Percentiles rank a stretch among this genome's conserved stretches.
Conservation (phyloP, 305 asterid species). For the Solanum aculeatissimum region DNA sequence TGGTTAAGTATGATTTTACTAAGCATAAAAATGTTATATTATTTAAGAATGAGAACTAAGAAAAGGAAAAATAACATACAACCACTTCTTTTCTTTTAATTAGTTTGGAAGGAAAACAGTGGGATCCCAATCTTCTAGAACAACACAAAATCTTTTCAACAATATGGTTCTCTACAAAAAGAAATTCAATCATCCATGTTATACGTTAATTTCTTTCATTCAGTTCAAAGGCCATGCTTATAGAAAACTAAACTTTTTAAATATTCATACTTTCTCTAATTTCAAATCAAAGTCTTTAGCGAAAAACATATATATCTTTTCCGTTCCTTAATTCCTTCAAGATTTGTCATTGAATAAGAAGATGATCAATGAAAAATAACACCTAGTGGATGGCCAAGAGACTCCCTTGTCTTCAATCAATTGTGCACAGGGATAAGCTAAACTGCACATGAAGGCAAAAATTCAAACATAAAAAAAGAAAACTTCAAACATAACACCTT, state of each 20-base stretch:
- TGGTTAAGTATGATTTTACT: background rate
- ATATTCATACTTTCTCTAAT: background rate
- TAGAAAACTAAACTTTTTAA: background rate
- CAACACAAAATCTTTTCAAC: background rate
- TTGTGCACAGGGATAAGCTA: constrained; percentile 82
- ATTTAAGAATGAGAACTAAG: too few species aligned
- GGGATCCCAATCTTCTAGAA: background rate
- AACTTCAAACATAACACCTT: background rate
- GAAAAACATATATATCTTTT: too few species aligned
- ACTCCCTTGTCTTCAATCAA: constrained; percentile 80
- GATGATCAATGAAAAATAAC: constrained; percentile 39
- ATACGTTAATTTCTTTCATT: too few species aligned
- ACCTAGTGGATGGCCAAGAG: constrained; percentile 78
- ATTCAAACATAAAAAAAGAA: background rate
- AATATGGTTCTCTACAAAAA: too few species aligned
- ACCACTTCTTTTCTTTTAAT: background rate
- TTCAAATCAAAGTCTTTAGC: background rate
- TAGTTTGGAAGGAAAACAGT: background rate
- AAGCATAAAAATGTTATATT: background rate
- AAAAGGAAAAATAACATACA: too few species aligned
- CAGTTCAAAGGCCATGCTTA: too few species aligned
- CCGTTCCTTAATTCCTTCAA: constrained; percentile 29
- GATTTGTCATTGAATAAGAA: too few species aligned
- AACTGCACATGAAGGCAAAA: constrained; percentile 29
- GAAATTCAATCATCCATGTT: too few species aligned